Evolutionary conservation across 202 grass and related monocot species (phyloP), one percentile per base, ranked within the genome.

Genomic region (Digitaria exilis): DNA sequence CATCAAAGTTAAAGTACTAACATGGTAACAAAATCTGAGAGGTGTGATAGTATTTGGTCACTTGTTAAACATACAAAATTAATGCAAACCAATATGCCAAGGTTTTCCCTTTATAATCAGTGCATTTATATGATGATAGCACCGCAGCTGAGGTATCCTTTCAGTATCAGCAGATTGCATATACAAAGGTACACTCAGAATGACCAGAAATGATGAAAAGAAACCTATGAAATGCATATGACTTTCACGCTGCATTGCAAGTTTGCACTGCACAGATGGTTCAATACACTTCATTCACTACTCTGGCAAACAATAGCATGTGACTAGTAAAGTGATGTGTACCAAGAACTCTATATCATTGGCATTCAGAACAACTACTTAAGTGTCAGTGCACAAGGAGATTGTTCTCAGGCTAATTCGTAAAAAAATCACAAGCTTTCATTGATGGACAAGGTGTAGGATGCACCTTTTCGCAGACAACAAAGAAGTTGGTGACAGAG

Each of bases 401-500:
- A 63, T 32, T 62, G 28, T 32, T 62, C 59, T 30, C 16, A 32
- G 15, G 14, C 59, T 67, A 42, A 42, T 41, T 42, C 1, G 9
- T 41, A 68, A 25, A 65, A 65, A 35, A 18, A 17, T 19, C 30
- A 35, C 62, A 34, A 65, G 0, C 30, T 44, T 44, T 44, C 39
- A 69, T 26, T 43, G 35, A 51, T 52, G 65, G 37, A 44, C 6
- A 65, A 46, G 15, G 26, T 8, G 15, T 39, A 48, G 18, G 73
- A 86, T 11, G 82, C 12, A 87, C 94, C 87, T 87, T 92, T 66
- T 26, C 67, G 79, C 83, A 79, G 52, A 92, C 62, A 73, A 94
- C 82, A 54, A 94, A 94, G 65, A 97, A 94, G 61, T 92, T 92
- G 32, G 92, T 91, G 18, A 88, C 72, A 37, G 68, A 76, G 42